Evolutionary conservation across 2,329 filamentous ascomycete genomes (phyloP), one percentile per base, ranked within the genome.

Genomic region (Phyllosticta paracitricarpa): DNA sequence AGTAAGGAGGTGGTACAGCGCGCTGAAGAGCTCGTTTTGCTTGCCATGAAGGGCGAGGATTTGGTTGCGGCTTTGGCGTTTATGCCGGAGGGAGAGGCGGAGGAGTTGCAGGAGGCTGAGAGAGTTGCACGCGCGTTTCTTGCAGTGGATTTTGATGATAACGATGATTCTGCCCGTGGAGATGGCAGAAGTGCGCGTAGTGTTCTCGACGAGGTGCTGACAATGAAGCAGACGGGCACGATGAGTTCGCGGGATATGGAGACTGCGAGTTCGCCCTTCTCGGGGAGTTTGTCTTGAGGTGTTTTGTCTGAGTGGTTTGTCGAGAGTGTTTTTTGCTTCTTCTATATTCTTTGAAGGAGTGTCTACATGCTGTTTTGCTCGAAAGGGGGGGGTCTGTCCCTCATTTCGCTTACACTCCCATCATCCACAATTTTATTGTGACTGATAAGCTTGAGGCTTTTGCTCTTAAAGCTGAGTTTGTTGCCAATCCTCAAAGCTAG

Each of bases 31-130:
- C 80, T 99, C 40, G 84, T 88, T 24, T 72, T 84, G 6, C 77
- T 94, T 17, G 78, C 88, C 35, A 83, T 84, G 17, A 83, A 81
- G 57, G 89, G 91, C 6, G 88, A 93, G 68, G 89, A 96, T 71
- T 77, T 97, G 1, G 82, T 87, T 5, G 81, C 84, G 30, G 83
- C 85, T 22, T 96, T 89, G 72, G 84, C 88, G 4, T 81, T 79
- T 54, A 76, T 95, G 65, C 84, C 85, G 0, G 75, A 78, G 0
- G 76, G 78, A 3, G 90, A 96, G 68, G 79, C 80, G 58, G 72
- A 75, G n/a, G 82, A 83, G 48, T 77, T 97, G n/a, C 80, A 85
- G 66, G 76, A 82, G 64, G 90, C 91, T 25, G 77, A 79, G 64
- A 66, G 66, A 22, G 75, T 78, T 56, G 77, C 76, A 17, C 70